Base-by-base conservation (phyloP, 306 rosid genomes). In the Lotus japonicus region DNA sequence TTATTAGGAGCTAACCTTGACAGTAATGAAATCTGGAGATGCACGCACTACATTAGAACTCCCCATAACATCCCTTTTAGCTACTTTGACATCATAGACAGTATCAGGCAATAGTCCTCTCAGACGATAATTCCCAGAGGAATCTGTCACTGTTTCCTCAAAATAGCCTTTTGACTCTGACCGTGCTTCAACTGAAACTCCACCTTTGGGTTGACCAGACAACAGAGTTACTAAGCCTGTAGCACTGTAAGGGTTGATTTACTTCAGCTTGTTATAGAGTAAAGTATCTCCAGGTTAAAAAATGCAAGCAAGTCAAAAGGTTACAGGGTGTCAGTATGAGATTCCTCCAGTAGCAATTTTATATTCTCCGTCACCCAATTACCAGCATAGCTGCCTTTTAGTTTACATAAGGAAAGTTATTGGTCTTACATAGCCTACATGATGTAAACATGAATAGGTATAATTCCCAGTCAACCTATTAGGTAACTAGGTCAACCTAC, bases 191-290 rank as follows among this genome's bases (percentile, higher is more conserved):
- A 95, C 83, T 39, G 94, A 80, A 56, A 88, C 95, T 14, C 94
- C 99, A 85, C 86, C 99, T 78, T 84, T 95, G 80, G 97, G 97
- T 72, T 84, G 96, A 66, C 99, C 97, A 70, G 99, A 85, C 80
- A 95, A 72, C 61, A 95, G 75, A 55, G 95, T 74, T 46, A 88
- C 89, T 46, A 55, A 61, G 48, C 99, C 99, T 71, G 68, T 84
- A 64, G 96, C 99, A 85, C 99, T 95, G 88, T 42, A 81, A 68
- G 56, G 72, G 39, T 74, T 57, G 42, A 74, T 54, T 69, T 57
- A 69, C 33, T 56, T 76, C 67, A 88, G 82, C 54, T 72, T 66
- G 73, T 67, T 69, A 65, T 71, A 71, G 68, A 82, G 17, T 66
- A 42, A 52, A 43, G 68, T 60, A 23, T 42, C 60, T 64, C 5